A percentile compares a stretch with the other conserved stretches of the same genome.
phyloP scores from a whole-genome alignment of 768 basidiomycete species.

The Phanerodontia chrysosporium region DNA sequence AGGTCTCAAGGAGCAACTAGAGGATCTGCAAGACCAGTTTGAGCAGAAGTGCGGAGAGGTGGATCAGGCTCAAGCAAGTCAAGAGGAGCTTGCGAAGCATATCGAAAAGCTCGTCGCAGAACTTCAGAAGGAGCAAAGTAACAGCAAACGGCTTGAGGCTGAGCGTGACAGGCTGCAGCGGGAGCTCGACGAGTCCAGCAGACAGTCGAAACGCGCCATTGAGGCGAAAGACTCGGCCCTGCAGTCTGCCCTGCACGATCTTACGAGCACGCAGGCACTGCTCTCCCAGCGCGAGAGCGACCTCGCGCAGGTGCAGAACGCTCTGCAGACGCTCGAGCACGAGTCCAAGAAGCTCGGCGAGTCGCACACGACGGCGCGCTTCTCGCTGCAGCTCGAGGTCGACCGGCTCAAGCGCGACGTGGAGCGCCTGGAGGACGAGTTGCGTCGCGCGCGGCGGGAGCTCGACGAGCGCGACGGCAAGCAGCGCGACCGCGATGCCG shows the following conservation, averaged over 20 bases:
- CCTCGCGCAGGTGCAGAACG: conserved; percentile 64
- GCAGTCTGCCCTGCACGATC: conserved; percentile 57
- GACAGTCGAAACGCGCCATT: conserved; percentile 56
- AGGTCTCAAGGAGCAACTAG: conserved; percentile 57
- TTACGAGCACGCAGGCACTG: conserved; percentile 57
- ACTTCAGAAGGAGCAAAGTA: conserved; percentile 52
- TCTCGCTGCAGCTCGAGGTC: conserved; percentile 85
- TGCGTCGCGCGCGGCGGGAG: conserved; percentile 66
- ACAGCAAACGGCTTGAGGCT: conserved; percentile 48
- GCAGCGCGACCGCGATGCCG: conserved; percentile 64
- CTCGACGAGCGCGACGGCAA: conserved; percentile 62
- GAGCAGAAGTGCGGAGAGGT: conserved; percentile 61
- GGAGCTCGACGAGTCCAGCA: conserved; percentile 57
- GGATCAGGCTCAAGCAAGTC: conserved; percentile 60
- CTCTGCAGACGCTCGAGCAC: conserved; percentile 65
- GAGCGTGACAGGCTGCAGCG: conserved; percentile 56
- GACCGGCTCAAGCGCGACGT: conserved; percentile 85
- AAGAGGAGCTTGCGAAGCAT: conserved; percentile 75
- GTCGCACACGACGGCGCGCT: conserved; percentile 74
- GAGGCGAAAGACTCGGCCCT: conserved; percentile 71
- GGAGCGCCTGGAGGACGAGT: conserved; percentile 73
- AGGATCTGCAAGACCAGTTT: conserved; percentile 61
- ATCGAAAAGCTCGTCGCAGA: conserved; percentile 68
- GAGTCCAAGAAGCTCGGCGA: conserved; percentile 82
- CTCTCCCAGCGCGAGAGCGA: conserved; percentile 75